Base-by-base conservation (phyloP, 1,139 yeast species). In the Blastobotrys malaysiensis region DNA sequence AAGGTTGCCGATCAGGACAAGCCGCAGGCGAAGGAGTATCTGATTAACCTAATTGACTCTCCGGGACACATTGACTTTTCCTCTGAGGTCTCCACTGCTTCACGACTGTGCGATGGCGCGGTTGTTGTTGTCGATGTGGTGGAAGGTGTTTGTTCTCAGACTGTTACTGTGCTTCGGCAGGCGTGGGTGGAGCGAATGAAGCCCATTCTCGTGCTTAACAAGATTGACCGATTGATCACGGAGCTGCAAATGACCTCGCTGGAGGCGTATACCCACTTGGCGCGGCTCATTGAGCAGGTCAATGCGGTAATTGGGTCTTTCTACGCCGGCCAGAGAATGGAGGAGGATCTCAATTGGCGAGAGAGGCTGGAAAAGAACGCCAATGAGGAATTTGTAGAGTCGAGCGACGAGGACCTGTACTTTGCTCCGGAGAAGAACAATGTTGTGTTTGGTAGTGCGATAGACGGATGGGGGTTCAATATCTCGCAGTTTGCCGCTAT, bases 11-110 rank as follows among this genome's bases (percentile, higher is more conserved):
- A 90, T 55, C 97, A 90, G 51, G 98, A 91, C 74, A 90, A 91
- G 83, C 86, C 96, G 65, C 86, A 75, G 27, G 98, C 98, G 78
- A 88, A 81, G 85, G 83, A 87, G 76, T 93, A 91, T 85, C 87
- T 93, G 81, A 83, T 93, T 70, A 93, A 93, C 88, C 84, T 93
- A 85, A 93, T 93, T 72, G 99, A 93, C 79, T 93, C 99, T 69
- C 99, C 99, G 79, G 99, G 99, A 87, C 99, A 93, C 98, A 98
- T 93, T 84, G 99, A 93, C 82, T 93, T 93, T 93, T 91, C 98
- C 64, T 93, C 99, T 70, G 99, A 93, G 81, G 99, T 93, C 73
- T 93, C 99, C 73, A 98, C 99, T 71, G 99, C 99, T 78, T 86
- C 93, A 76, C 93, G 99, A 84, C 98, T 93, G 72, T 93, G 98